These are phyloP conservation scores for Globisporangium abappressorium DNA, from an alignment of 352 stramenopile genomes.

Conservation along the genomic window DNA sequence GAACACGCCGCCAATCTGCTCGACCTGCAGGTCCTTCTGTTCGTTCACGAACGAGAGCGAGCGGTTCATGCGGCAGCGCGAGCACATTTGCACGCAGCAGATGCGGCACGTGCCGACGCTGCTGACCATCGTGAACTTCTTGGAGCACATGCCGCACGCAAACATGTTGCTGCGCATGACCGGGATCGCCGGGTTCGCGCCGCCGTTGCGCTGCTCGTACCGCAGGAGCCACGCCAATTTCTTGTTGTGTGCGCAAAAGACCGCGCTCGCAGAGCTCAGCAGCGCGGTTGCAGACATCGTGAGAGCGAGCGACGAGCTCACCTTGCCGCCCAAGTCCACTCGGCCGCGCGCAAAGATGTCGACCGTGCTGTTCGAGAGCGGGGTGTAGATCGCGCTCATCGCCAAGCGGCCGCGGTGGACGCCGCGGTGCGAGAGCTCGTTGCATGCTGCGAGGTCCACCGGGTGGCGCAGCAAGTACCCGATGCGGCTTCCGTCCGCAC, in stretches of 20 bases:
- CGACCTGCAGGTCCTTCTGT: constrained; percentile 16
- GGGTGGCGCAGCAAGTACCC: constrained; percentile 18
- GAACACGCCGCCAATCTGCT: constrained; percentile 24
- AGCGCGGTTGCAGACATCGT: constrained; percentile 14
- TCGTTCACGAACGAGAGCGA: constrained; percentile 25
- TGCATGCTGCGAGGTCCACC: constrained; percentile 6
- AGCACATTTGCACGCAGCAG: constrained; percentile 28
- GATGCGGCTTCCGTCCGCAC: constrained; percentile 11
- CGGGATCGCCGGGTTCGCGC: constrained; percentile 11
- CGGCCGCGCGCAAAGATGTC: constrained; percentile 11
- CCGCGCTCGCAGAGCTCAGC: constrained; percentile 13
- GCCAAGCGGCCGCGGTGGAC: constrained; percentile 11
- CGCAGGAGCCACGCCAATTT: constrained; percentile 32
- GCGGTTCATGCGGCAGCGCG: constrained; percentile 25
- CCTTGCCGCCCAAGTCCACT: constrained; percentile 1
- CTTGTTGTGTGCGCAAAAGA: constrained; percentile 29
- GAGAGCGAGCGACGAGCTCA: neutral
- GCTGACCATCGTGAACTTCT: constrained; percentile 20
- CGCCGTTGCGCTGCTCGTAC: constrained; percentile 7
- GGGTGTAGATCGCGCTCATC: constrained; percentile 10
- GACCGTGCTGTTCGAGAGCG: constrained; percentile 14
- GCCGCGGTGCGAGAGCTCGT: neutral
- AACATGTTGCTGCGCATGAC: constrained; percentile 10
- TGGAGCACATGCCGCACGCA: constrained; percentile 26
- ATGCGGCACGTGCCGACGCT: constrained; percentile 28